phyloP scores from a whole-genome alignment of 495 filamentous ascomycete species.

The Talaromyces ruber region DNA sequence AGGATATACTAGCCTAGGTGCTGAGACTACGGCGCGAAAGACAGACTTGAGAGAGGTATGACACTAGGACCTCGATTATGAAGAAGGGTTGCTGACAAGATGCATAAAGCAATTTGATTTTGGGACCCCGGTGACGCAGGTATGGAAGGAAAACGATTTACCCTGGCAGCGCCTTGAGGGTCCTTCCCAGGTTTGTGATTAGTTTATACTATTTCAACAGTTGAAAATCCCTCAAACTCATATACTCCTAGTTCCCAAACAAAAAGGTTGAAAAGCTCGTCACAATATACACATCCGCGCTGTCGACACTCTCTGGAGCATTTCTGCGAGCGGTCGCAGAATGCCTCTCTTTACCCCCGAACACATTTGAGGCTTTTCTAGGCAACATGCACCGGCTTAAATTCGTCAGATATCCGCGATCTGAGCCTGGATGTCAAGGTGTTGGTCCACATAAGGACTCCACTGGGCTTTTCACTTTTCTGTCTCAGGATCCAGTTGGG shows the following conservation, averaged over 20 bases:
- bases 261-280: constrained; percentile 63
- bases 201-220: background rate
- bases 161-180: constrained; percentile 54
- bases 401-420: constrained; percentile 80
- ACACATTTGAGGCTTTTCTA: constrained; percentile 75
- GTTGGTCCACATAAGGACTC: constrained; percentile 93
- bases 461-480: constrained; percentile 77
- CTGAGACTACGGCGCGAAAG: constrained; percentile 35
- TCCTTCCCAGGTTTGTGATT: constrained; percentile 22
- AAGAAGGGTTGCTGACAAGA: background rate
- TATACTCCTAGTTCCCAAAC: constrained; percentile 37
- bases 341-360: constrained; percentile 62
- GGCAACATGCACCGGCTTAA: constrained; percentile 72
- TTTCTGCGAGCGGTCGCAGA: constrained; percentile 83
- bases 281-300: constrained; percentile 66
- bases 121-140: constrained; percentile 25
- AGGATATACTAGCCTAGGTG: constrained; percentile 40
- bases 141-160: constrained; percentile 55
- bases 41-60: constrained; percentile 34
- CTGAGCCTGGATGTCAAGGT: constrained; percentile 36
- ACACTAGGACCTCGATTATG: background rate
- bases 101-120: constrained; percentile 33
- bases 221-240: background rate
- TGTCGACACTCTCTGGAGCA: constrained; percentile 57
- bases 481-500: constrained; percentile 67